Evolutionary conservation across 2,329 filamentous ascomycete genomes (phyloP), one percentile per base, ranked within the genome.

Genomic region (Berkeleyomyces basicola): DNA sequence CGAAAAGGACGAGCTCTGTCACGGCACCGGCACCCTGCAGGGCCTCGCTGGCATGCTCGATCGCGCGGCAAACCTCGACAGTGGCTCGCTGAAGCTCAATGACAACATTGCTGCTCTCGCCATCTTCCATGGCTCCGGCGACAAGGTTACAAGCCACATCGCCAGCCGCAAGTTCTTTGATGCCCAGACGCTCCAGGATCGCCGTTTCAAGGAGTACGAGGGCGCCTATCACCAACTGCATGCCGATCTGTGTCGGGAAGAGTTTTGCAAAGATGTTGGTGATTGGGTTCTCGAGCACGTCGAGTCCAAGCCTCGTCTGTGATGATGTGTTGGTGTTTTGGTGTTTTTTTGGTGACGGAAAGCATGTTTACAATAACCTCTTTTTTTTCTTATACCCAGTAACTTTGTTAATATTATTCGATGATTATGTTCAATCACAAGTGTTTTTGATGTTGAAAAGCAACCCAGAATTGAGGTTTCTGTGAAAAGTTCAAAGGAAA

Each of bases 21-120:
- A 96, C 73, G 80, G 92, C 72, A 92, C 84, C 1, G 91, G 90
- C 43, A 96, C 91, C 5, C 77, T 95, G n/a, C 85, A 91, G 71
- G 88, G 88, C 0, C 71, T 96, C 42, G 80, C 86, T 0, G 85
- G 82, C 0, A 79, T 96, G 79, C 74, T 96, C 66, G 88, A 95
- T 71, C 81, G 91, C 36, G 85, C 85, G 1, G 74, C 74, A 4
- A 77, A 77, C 61, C 73, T 95, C 65, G 74, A 81, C 4, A 74
- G 72, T 4, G 86, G 84, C 2, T 78, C 75, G 59, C 72, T 83
- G 39, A 74, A 68, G 67, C 71, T 83, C 70, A 71, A 81, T 72
- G 71, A 74, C 33, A 71, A 74, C n/a, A 80, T 88, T 62, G 79
- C 75, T 65, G 80, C 82, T 60, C 70, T 96, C 36, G 86, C 86